These are phyloP conservation scores for Aspergillus wentii DNA, from an alignment of 495 filamentous ascomycete genomes.

Conservation along the genomic window DNA sequence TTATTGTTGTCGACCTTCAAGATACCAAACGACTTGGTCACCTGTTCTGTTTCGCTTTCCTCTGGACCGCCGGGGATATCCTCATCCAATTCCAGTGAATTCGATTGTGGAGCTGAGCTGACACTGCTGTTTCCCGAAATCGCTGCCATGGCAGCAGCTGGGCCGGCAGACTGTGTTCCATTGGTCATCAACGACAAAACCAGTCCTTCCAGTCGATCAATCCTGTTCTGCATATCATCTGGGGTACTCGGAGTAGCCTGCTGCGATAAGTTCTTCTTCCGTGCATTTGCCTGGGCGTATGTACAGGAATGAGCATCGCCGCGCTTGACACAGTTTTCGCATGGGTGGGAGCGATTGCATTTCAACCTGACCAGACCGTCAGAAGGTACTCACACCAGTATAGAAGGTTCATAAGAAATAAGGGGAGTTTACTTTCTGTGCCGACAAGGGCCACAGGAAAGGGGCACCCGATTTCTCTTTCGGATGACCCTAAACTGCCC, in stretches of 20 bases:
- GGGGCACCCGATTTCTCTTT: conserved; percentile 89
- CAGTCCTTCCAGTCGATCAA: conserved; percentile 91
- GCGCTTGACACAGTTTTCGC: conserved; percentile 92
- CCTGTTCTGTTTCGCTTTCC: conserved; percentile 83
- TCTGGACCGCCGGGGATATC: conserved; percentile 46
- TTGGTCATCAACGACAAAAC: conserved; percentile 96
- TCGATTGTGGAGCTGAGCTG: conserved; percentile 37
- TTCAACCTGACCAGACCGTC: conserved; percentile 60
- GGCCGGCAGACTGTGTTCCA: conserved; percentile 62
- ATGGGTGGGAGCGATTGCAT: conserved; percentile 89
- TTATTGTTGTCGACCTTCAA: conserved; percentile 86
- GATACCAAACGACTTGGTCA: conserved; percentile 78
- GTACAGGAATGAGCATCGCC: conserved; percentile 79
- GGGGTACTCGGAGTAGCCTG: conserved; percentile 56
- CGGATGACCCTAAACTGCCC: conserved; percentile 83
- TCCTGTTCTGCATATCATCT: conserved; percentile 99
- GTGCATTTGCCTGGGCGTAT: conserved; percentile 74
- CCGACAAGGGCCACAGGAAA: conserved; percentile 91
- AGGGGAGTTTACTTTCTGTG: conserved; percentile 76
- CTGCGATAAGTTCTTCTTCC: conserved; percentile 69
- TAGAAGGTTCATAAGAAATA: no score
- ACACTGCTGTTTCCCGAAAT: conserved; percentile 57
- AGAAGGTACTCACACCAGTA: conserved; percentile 5
- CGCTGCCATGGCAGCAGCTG: conserved; percentile 57
- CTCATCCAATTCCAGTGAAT: conserved; percentile 57